Base-by-base conservation (phyloP, 208 protist genomes). In the Eutreptiella sp. region DNA sequence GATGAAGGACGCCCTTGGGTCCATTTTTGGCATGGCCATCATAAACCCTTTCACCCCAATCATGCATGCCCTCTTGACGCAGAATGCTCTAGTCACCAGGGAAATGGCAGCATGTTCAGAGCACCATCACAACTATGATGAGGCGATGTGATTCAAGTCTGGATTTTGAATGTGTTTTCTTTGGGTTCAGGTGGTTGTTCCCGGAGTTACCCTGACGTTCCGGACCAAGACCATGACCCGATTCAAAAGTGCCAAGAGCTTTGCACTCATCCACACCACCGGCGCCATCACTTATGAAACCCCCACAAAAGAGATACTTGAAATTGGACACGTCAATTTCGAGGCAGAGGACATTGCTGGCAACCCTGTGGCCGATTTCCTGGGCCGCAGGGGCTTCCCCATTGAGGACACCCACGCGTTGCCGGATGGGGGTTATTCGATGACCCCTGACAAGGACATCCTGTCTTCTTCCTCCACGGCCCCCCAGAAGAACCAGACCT, bases 341-440 rank as follows among this genome's bases (percentile, higher is more conserved):
- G 36, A 63, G 32, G 9, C 42, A 34, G 43, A 16, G 7, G 32
- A 63, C 38, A 29, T 46, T 16, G 36, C 24, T 23, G 70, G 53
- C 53, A 76, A 80, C 67, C 46, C 76, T 7, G 63, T 80, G 26
- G 3, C 27, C 3, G 52, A 46, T 14, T 80, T 59, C 31, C 54
- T 82, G 3, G 38, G 46, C 38, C 45, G 70, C n/a, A 11, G 59
- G 23, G 74, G 69, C 19, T 26, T 28, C n/a, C 60, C 36, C 21
- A 34, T 63, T 38, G 43, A 77, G 26, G 19, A 70, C 9, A 53
- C 26, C 38, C 29, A 38, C 14, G 2, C 68, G 2, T 76, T 76
- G 50, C 55, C 50, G n/a, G 36, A 52, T 26, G 57, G 54, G 29
- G 61, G 62, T 1, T 57, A 63, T 9, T 43, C 45, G 3, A 2